Conservation (phyloP, 257 asterid species). For the Nicotiana undulata region DNA sequence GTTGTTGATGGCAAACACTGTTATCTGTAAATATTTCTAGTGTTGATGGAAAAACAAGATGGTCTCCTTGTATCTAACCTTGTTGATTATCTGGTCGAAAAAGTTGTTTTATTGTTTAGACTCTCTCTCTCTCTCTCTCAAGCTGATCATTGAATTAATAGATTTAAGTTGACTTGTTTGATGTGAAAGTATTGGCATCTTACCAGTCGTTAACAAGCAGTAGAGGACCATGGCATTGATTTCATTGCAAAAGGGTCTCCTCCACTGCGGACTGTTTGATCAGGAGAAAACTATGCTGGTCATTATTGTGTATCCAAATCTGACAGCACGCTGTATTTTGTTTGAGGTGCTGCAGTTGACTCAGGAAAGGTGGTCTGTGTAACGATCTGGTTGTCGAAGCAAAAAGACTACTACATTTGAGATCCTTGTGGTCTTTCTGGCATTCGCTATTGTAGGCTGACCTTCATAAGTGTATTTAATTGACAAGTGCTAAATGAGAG, state of each 20-base stretch:
- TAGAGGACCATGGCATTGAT: too few species aligned
- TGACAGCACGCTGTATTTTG: background rate
- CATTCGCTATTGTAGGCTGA: background rate
- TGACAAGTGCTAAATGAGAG: background rate
- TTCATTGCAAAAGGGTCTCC: constrained; percentile 34
- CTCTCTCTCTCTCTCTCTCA: background rate
- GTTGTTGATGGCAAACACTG: background rate
- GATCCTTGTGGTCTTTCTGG: background rate
- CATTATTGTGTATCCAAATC: background rate
- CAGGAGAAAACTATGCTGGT: background rate
- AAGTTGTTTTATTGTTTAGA: background rate
- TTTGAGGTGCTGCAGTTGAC: constrained; percentile 4
- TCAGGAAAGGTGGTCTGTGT: background rate
- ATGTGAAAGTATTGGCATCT: background rate
- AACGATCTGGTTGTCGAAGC: background rate
- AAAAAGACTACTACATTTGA: background rate
- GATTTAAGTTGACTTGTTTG: background rate
- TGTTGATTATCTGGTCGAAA: background rate
- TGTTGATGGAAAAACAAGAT: background rate
- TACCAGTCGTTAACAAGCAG: too few species aligned
- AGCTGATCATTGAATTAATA: background rate
- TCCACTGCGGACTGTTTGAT: constrained; percentile 77
- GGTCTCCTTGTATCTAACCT: background rate
- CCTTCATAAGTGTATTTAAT: background rate
- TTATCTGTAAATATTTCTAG: background rate